phyloP scores from a whole-genome alignment of 169 alveolate genomes.

The Eimeria brunetti region DNA sequence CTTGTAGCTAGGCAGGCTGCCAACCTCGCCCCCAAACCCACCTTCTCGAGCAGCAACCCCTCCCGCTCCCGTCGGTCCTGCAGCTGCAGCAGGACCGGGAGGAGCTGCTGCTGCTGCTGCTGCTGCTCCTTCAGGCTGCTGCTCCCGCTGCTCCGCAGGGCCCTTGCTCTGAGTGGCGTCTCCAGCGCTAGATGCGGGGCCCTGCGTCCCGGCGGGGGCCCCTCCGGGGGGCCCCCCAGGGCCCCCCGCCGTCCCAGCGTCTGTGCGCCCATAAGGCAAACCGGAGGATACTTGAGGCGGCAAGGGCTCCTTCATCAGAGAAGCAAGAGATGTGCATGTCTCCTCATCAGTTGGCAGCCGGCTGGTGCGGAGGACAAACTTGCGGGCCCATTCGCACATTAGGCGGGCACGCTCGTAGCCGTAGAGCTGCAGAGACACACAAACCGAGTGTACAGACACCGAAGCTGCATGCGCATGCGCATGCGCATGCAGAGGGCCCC shows the following conservation, averaged over 20 bases:
- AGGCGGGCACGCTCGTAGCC: conserved; percentile 73
- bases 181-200: conserved; percentile 12
- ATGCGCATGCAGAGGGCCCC: not conserved
- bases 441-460: conserved; percentile 5
- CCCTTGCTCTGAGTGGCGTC: not conserved
- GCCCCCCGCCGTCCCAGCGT: conserved; percentile 7
- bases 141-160: conserved; percentile 11
- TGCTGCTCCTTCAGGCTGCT: not conserved
- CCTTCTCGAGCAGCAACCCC: conserved; percentile 1
- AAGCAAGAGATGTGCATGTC: conserved; percentile 52
- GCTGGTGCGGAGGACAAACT: conserved; percentile 32
- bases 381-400: conserved; percentile 77
- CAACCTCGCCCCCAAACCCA: not conserved
- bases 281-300: conserved; percentile 33
- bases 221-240: not conserved
- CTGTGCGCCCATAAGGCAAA: not conserved
- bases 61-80: conserved; percentile 20
- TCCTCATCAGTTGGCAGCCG: conserved; percentile 73
- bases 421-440: conserved; percentile 56
- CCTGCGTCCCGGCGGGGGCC: not conserved
- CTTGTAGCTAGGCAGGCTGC: not conserved
- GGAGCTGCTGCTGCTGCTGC: no score
- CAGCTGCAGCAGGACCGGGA: no score
- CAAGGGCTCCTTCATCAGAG: conserved; percentile 36
- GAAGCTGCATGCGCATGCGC: not conserved